Percentiles rank a stretch among this genome's conserved stretches.
These are phyloP conservation scores for Vitis hybrid DNA, from an alignment of 177 flowering plant species.

Conservation along the genomic window DNA sequence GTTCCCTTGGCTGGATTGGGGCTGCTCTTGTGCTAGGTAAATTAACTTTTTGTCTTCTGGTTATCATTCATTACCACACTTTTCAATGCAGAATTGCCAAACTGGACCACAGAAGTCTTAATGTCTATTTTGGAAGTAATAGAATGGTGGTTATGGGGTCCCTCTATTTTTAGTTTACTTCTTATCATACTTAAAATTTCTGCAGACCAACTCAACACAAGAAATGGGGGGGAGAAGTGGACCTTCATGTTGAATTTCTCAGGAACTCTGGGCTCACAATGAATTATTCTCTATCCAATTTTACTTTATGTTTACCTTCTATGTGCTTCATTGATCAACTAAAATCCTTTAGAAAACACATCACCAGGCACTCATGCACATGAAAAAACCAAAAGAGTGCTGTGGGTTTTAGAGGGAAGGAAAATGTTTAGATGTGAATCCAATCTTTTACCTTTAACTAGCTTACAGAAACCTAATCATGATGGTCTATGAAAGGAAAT, in stretches of 20 bases:
- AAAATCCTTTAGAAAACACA: no score
- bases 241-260: neutral
- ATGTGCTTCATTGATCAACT: neutral
- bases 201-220: neutral
- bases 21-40: slow-evolving; percentile 81
- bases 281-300: neutral
- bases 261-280: neutral
- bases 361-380: no score
- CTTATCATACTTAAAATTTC: neutral
- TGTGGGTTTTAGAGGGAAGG: no score
- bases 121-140: neutral
- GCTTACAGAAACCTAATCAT: no score
- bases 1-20: slow-evolving; percentile 79
- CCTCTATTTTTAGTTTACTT: neutral
- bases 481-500: no score
- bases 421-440: no score
- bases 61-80: neutral
- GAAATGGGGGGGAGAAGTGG: neutral
- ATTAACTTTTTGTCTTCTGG: neutral
- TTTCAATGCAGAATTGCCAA: neutral
- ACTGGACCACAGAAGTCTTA: neutral
- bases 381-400: no score
- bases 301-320: neutral
- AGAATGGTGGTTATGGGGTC: neutral
- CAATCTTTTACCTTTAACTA: no score